A percentile compares a stretch with the other conserved stretches of the same genome.
phyloP scores from a whole-genome alignment of 306 rosid species.

The Dryas octopetala region DNA sequence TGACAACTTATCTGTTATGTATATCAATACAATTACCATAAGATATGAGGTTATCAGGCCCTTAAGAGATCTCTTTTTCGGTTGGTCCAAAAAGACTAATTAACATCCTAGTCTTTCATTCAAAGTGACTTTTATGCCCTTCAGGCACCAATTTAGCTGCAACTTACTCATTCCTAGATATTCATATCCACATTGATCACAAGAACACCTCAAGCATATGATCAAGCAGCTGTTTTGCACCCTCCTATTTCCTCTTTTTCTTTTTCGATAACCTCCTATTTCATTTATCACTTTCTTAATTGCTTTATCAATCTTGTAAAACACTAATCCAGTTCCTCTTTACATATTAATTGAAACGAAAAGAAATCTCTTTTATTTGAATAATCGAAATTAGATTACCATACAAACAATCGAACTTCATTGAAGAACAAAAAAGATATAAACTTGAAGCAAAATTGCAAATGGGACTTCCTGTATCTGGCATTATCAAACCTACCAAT shows the following conservation, averaged over 20 bases:
- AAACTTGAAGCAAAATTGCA: not conserved
- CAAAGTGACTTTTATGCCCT: slow-evolving; percentile 1
- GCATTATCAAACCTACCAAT: not conserved
- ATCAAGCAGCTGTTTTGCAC: not conserved
- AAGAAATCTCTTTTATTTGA: not conserved
- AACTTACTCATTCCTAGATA: not conserved
- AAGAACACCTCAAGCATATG: not conserved
- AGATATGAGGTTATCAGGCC: not conserved
- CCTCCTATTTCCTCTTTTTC: too few species aligned
- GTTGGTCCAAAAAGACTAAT: not conserved
- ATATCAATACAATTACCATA: not conserved
- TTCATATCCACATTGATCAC: not conserved
- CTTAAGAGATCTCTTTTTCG: not conserved
- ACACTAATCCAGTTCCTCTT: slow-evolving; percentile 1
- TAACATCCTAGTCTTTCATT: slow-evolving; percentile 6
- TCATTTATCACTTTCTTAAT: not conserved
- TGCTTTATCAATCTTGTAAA: not conserved
- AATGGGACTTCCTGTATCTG: not conserved
- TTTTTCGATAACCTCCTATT: not conserved
- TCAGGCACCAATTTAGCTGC: not conserved
- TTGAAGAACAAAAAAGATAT: not conserved
- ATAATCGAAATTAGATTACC: not conserved
- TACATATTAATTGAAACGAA: not conserved
- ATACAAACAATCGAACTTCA: not conserved
- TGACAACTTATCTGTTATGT: not conserved